A percentile compares a stretch with the other conserved stretches of the same genome.
Evolutionary conservation across 192 early-diverging fungal genomes (phyloP).

Genomic region (Coemansia sp.): DNA sequence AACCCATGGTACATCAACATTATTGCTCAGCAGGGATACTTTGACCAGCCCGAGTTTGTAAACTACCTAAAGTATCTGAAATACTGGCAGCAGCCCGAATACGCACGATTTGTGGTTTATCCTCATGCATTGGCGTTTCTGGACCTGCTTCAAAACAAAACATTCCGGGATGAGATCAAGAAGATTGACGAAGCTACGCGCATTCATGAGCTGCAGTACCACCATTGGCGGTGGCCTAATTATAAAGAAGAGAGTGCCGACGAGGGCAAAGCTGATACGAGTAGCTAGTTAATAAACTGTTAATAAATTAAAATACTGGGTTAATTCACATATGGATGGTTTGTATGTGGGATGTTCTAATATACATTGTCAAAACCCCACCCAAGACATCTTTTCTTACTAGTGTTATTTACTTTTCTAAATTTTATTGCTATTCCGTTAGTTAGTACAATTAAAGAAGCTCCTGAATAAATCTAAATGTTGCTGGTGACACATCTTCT

Average conservation of each 20-base stretch:
- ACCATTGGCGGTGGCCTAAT: conserved; percentile 49
- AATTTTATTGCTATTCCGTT: no score
- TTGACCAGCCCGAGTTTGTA: conserved; percentile 81
- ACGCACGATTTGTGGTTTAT: conserved; percentile 89
- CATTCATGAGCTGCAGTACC: conserved; percentile 63
- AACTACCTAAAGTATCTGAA: conserved; percentile 88
- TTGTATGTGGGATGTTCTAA: no score
- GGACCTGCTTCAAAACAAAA: conserved; percentile 76
- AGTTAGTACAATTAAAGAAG: conserved; percentile 13
- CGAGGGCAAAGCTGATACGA: not conserved
- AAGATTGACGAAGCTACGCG: conserved; percentile 69
- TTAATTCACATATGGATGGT: no score
- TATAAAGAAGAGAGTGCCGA: not conserved
- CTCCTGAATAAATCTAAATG: conserved; percentile 21
- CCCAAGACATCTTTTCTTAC: no score
- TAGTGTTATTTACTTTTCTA: no score
- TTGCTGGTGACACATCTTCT: conserved; percentile 27
- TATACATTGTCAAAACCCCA: no score
- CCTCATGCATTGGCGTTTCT: conserved; percentile 86
- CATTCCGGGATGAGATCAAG: conserved; percentile 76
- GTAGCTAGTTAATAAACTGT: not conserved
- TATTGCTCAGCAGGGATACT: conserved; percentile 86
- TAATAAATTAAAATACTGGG: no score
- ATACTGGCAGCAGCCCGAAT: conserved; percentile 88
- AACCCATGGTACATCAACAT: conserved; percentile 94